Evolutionary conservation across 805 yeast species (phyloP).

Genomic region (Starmerella apicola): DNA sequence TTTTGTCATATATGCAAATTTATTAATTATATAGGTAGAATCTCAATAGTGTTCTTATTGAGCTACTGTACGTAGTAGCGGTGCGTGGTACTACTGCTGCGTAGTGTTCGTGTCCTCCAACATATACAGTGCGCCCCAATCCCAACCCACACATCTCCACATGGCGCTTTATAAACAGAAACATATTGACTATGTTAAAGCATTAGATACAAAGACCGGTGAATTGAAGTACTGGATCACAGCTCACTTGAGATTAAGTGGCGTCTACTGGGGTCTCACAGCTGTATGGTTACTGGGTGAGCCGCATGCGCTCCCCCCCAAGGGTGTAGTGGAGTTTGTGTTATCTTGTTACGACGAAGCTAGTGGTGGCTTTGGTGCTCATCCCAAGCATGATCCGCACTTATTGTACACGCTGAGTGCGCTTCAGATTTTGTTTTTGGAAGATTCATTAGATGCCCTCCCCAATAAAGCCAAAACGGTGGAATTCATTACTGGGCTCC

Average conservation of each 20-base stretch:
- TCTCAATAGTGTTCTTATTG: no score
- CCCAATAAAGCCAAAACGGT: conserved; percentile 28
- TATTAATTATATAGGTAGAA: no score
- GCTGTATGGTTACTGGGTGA: conserved; percentile 54
- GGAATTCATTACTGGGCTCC: conserved; percentile 32
- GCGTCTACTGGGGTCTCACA: conserved; percentile 89
- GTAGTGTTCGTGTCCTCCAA: no score
- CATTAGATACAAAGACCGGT: conserved; percentile 42
- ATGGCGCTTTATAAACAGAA: conserved; percentile 30
- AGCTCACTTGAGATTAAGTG: conserved; percentile 79
- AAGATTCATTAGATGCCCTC: conserved; percentile 40
- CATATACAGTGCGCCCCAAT: background rate
- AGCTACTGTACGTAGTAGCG: no score
- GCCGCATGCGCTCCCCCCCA: conserved; percentile 43
- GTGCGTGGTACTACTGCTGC: no score
- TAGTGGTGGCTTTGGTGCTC: conserved; percentile 70
- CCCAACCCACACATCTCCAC: background rate
- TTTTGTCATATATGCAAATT: no score
- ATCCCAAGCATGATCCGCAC: conserved; percentile 83
- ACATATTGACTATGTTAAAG: conserved; percentile 46
- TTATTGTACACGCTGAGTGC: conserved; percentile 75
- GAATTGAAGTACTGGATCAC: conserved; percentile 74
- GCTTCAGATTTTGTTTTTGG: conserved; percentile 61
- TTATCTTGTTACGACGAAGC: conserved; percentile 42
- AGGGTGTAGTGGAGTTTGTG: conserved; percentile 58